Evolutionary conservation across 1,139 yeast genomes (phyloP).

Genomic region (Schizosaccharomyces versatilis): DNA sequence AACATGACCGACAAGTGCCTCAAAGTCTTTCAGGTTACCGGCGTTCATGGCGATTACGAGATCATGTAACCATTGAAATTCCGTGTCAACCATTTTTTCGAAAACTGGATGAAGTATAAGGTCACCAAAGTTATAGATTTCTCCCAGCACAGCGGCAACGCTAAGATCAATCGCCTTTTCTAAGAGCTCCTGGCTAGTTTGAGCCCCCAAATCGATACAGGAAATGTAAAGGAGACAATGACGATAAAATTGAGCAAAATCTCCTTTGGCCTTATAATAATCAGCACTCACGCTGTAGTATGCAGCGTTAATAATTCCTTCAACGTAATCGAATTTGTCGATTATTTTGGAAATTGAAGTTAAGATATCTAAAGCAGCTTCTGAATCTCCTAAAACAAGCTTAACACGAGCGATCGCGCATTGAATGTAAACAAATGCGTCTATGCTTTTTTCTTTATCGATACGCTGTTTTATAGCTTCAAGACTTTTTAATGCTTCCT

Average conservation of each 20-base stretch:
- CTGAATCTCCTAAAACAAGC: slow-evolving; percentile 34
- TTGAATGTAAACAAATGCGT: slow-evolving; percentile 40
- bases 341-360: slow-evolving; percentile 38
- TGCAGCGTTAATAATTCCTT: slow-evolving; percentile 56
- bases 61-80: slow-evolving; percentile 51
- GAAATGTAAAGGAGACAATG: slow-evolving; percentile 42
- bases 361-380: slow-evolving; percentile 46
- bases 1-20: slow-evolving; percentile 24
- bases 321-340: slow-evolving; percentile 39
- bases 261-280: slow-evolving; percentile 43
- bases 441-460: slow-evolving; percentile 23
- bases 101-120: slow-evolving; percentile 73
- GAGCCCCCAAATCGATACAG: slow-evolving; percentile 26
- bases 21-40: slow-evolving; percentile 51
- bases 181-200: slow-evolving; percentile 32
- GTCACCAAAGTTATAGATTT: slow-evolving; percentile 90
- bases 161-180: slow-evolving; percentile 61
- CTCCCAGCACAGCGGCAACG: slow-evolving; percentile 75
- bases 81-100: slow-evolving; percentile 29
- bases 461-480: slow-evolving; percentile 30
- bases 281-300: slow-evolving; percentile 65
- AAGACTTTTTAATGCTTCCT: slow-evolving; percentile 17
- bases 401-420: slow-evolving; percentile 61
- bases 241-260: slow-evolving; percentile 61
- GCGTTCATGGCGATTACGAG: slow-evolving; percentile 49